Percentiles rank a stretch among this genome's conserved stretches.
Conservation (phyloP, 495 filamentous ascomycete genomes). For the Penicillium odoratum region DNA sequence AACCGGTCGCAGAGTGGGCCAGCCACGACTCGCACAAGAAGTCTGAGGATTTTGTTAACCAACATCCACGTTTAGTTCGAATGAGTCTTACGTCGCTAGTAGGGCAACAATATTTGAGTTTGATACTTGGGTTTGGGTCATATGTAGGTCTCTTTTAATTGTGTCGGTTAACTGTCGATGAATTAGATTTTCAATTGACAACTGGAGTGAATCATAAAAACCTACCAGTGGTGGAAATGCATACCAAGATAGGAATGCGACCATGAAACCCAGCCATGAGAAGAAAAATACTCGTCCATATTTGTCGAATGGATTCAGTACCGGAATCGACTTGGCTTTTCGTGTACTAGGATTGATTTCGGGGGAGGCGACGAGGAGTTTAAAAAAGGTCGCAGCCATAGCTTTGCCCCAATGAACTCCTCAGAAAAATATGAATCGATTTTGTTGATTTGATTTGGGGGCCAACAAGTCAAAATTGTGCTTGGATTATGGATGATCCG, state of each 20-base stretch:
- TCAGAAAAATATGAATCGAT: background rate
- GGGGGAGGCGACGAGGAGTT: constrained; percentile 35
- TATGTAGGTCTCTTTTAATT: constrained; percentile 73
- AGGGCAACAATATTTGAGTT: constrained; percentile 94
- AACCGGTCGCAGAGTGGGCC: constrained; percentile 84
- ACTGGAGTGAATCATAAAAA: constrained; percentile 3
- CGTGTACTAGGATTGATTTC: constrained; percentile 71
- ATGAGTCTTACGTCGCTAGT: constrained; percentile 65
- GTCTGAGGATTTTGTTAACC: constrained; percentile 42
- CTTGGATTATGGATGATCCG: background rate
- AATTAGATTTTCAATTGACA: background rate
- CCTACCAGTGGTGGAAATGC: constrained; percentile 81
- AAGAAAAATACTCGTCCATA: constrained; percentile 94
- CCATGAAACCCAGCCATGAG: constrained; percentile 93
- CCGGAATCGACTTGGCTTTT: constrained; percentile 78
- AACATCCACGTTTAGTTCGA: background rate
- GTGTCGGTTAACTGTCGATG: constrained; percentile 63
- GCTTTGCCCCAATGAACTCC: background rate
- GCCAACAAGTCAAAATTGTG: background rate
- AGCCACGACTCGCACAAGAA: constrained; percentile 77
- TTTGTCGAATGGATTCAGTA: constrained; percentile 74
- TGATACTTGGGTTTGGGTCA: constrained; percentile 69
- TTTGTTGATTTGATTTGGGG: background rate
- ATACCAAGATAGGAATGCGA: constrained; percentile 90
- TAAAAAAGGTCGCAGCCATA: constrained; percentile 27